Base-by-base conservation (phyloP, 2,329 filamentous ascomycete genomes). In the Tolypocladium endophyticum region DNA sequence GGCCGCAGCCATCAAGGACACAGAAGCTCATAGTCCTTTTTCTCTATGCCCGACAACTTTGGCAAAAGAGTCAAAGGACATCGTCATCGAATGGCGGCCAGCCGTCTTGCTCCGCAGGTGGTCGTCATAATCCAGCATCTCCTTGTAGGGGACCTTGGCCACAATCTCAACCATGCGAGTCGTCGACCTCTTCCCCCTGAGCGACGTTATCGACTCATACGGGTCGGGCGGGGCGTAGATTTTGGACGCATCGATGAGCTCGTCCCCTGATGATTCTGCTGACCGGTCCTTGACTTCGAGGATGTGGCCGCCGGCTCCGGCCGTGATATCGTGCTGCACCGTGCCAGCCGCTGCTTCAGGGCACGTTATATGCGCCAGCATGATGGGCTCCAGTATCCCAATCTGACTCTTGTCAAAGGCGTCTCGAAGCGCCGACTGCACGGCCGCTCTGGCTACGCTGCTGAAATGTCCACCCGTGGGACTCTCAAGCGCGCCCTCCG, bases 41-140 rank as follows among this genome's bases (percentile, higher is more conserved):
- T 85, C 82, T 47, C 83, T 74, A 33, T 79, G 72, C 0, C 81
- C 82, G 0, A 79, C 77, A 1, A 86, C 81, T 57, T 74, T 73
- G 57, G 83, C 81, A 64, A 85, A 84, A 8, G 77, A 81, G 63
- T 83, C 81, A 65, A 84, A 79, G 4, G 80, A 76, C 81, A 85
- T 81, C 1, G 80, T 82, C 70, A 85, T 76, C 6, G 80, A 77
- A 68, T 86, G 83, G 2, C 94, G 81, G 0, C 94, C 94, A 3
- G 88, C 89, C 4, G 93, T 99, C 77, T 96, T 81, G 73, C 90
- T 92, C 58, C 94, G 81, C 64, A 99, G 75, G 70, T 95, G 90
- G 71, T 91, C 90, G 66, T 97, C 79, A 73, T 97, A 99, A 50
- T 93, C 90, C 41, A 97, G 87, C 90, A 97, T 97, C 74, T 97